phyloP scores from a whole-genome alignment of 345 rosid species.

The Pseudoturritis turrita region DNA sequence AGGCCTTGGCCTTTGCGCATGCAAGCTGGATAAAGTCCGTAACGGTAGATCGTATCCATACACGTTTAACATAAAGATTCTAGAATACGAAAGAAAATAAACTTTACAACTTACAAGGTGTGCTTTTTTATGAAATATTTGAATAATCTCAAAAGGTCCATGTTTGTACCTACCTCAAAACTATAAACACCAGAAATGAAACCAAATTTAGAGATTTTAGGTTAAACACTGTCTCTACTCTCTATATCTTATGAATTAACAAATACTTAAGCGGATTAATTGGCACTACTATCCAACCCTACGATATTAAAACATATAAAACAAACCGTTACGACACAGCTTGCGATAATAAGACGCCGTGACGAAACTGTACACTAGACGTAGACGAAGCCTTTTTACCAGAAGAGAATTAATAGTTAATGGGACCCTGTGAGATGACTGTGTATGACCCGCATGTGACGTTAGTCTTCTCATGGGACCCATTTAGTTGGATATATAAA shows the following conservation, averaged over 20 bases:
- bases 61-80: conserved; percentile 12
- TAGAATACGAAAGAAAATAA: neutral
- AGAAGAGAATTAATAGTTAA: neutral
- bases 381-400: neutral
- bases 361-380: neutral
- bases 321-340: neutral
- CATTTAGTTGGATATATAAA: neutral
- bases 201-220: neutral
- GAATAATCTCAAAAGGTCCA: conserved; percentile 12
- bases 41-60: conserved; percentile 26
- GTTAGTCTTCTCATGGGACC: neutral
- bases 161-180: conserved; percentile 8
- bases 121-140: neutral
- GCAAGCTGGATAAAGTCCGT: neutral
- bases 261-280: neutral
- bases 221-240: neutral
- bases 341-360: neutral
- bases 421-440: neutral
- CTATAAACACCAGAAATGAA: neutral
- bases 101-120: neutral
- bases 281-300: neutral
- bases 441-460: neutral
- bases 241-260: neutral
- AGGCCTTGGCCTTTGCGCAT: conserved; percentile 6
- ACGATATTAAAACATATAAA: neutral